These are phyloP conservation scores for Planoprotostelium fungivorum DNA, from an alignment of 78 protist species.

Conservation along the genomic window DNA sequence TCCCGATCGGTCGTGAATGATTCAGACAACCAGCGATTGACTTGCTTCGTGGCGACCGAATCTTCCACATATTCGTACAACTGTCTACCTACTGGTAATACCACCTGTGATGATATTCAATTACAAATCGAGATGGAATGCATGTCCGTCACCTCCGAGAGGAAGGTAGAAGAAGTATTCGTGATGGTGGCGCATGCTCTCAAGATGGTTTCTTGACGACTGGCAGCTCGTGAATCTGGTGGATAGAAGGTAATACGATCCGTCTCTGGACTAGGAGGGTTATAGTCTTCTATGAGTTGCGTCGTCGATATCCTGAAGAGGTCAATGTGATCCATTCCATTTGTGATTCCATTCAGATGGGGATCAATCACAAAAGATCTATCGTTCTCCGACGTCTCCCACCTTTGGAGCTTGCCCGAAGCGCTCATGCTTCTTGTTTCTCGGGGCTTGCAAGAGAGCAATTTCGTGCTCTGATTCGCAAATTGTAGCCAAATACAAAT, in stretches of 20 bases:
- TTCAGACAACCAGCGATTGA: neutral
- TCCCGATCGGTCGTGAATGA: neutral
- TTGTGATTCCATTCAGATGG: no score
- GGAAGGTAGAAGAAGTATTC: neutral
- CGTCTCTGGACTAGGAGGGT: neutral
- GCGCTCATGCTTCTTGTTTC: no score
- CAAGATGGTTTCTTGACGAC: neutral
- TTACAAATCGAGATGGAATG: neutral
- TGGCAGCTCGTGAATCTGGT: neutral
- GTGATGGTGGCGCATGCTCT: neutral
- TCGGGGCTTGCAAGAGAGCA: no score
- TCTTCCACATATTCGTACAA: neutral
- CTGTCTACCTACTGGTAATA: neutral
- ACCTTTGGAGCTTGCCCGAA: no score
- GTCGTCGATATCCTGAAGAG: no score
- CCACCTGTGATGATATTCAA: neutral
- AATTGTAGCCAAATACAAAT: no score
- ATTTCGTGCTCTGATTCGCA: no score
- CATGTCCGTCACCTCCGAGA: neutral
- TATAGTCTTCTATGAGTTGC: neutral
- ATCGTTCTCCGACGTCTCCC: no score
- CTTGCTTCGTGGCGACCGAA: neutral
- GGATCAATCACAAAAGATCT: no score
- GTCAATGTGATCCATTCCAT: no score
- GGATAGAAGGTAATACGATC: neutral